phyloP scores from a whole-genome alignment of 805 yeast species.

The Pichia phayaonensis region DNA sequence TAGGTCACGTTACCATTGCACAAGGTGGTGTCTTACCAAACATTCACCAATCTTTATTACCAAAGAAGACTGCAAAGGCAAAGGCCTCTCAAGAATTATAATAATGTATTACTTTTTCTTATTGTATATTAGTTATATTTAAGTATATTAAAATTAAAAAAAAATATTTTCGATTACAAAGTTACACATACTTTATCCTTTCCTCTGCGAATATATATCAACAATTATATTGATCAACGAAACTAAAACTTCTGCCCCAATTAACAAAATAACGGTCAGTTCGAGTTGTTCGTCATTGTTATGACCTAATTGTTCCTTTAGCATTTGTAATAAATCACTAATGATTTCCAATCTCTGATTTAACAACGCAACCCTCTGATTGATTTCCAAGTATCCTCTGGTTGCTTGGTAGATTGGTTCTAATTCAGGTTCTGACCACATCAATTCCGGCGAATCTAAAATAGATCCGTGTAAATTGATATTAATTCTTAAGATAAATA shows the following conservation, averaged over 20 bases:
- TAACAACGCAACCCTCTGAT: conserved; percentile 82
- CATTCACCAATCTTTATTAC: conserved; percentile 86
- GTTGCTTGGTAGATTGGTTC: conserved; percentile 98
- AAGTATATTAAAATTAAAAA: not conserved
- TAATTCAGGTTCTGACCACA: conserved; percentile 98
- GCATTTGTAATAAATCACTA: conserved; percentile 87
- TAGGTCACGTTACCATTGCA: conserved; percentile 90
- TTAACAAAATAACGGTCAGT: conserved; percentile 80
- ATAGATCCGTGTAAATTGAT: conserved; percentile 82
- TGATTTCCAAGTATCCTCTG: conserved; percentile 89
- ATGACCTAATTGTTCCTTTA: conserved; percentile 94
- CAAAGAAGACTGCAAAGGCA: conserved; percentile 46
- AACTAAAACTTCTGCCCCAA: conserved; percentile 86
- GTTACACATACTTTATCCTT: not conserved
- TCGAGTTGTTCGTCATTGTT: conserved; percentile 90
- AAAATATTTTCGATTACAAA: not conserved
- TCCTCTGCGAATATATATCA: conserved; percentile 22
- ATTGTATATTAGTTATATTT: conserved; percentile 6
- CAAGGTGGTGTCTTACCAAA: conserved; percentile 99
- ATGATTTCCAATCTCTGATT: conserved; percentile 93
- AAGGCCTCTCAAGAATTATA: conserved; percentile 55
- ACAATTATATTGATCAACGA: conserved; percentile 71
- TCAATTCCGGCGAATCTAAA: conserved; percentile 90
- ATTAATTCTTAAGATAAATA: conserved; percentile 79
- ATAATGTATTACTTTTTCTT: conserved; percentile 10